Percentiles rank a stretch among this genome's conserved stretches.
Evolutionary conservation across 805 yeast species (phyloP).

Genomic region (Yarrowia osloensis): DNA sequence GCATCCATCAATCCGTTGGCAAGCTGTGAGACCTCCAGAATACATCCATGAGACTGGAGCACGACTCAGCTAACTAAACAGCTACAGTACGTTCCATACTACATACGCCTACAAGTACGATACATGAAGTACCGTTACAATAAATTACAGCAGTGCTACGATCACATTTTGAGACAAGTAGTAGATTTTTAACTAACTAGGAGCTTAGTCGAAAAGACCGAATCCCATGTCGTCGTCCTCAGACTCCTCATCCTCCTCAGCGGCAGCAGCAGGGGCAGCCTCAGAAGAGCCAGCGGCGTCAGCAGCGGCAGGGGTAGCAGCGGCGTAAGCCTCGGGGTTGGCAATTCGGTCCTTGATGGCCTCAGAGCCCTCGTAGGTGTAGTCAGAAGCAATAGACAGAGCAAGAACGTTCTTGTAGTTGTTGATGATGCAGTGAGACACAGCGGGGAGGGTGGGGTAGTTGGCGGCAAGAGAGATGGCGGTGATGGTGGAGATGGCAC

Average conservation of each 20-base stretch:
- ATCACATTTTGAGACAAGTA: background rate
- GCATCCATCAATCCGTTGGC: too few relatives aligned
- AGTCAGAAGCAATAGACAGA: conserved; percentile 96
- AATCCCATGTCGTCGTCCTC: conserved; percentile 81
- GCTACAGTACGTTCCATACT: too few relatives aligned
- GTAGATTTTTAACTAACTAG: conserved; percentile 31
- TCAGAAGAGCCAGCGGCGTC: conserved; percentile 64
- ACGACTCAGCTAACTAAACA: too few relatives aligned
- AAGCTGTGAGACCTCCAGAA: too few relatives aligned
- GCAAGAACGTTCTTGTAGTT: conserved; percentile 98
- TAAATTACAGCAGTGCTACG: background rate
- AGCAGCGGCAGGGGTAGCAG: conserved; percentile 97
- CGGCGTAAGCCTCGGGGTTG: conserved; percentile 99
- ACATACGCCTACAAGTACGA: too few relatives aligned
- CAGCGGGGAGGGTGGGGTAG: conserved; percentile 99
- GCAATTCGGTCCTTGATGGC: conserved; percentile 99
- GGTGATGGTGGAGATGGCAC: conserved; percentile 93
- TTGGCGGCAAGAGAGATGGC: conserved; percentile 95
- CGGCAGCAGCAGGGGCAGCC: conserved; percentile 70
- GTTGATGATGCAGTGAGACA: conserved; percentile 98
- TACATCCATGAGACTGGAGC: too few relatives aligned
- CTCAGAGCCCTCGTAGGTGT: conserved; percentile 99
- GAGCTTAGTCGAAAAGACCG: conserved; percentile 92
- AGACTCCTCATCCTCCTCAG: conserved; percentile 66
- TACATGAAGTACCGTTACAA: too few relatives aligned